These are phyloP conservation scores for Rhodotorula diobovata DNA, from an alignment of 768 basidiomycete genomes.

Conservation along the genomic window DNA sequence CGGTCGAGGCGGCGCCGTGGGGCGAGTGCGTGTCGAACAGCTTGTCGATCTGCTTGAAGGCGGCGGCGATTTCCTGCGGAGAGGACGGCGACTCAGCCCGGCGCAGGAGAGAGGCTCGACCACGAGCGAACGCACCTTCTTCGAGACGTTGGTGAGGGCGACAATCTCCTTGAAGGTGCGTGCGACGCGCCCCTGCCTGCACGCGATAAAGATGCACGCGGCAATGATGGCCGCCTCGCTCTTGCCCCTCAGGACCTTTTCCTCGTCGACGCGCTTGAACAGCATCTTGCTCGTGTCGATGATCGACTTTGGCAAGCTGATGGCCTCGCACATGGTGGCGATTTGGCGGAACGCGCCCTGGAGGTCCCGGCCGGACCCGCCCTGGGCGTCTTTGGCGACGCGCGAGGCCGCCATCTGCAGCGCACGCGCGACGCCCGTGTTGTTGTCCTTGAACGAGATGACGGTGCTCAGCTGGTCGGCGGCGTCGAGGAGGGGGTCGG, in stretches of 20 bases:
- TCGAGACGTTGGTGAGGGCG: slow-evolving; percentile 85
- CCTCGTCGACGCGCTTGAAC: slow-evolving; percentile 94
- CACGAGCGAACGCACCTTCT: slow-evolving; percentile 86
- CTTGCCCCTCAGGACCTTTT: slow-evolving; percentile 85
- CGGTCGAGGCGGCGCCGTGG: slow-evolving; percentile 18
- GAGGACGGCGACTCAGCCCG: too few species aligned
- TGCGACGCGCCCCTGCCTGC: slow-evolving; percentile 89
- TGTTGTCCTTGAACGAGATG: slow-evolving; percentile 92
- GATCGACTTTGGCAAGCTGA: slow-evolving; percentile 87
- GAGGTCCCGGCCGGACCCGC: slow-evolving; percentile 68
- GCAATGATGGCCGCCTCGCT: slow-evolving; percentile 89
- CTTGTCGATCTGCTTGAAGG: slow-evolving; percentile 46
- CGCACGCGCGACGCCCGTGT: slow-evolving; percentile 83
- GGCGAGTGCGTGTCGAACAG: slow-evolving; percentile 55
- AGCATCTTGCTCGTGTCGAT: slow-evolving; percentile 94
- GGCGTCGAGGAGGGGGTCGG: slow-evolving; percentile 87
- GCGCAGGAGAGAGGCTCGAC: too few species aligned
- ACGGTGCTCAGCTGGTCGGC: slow-evolving; percentile 91
- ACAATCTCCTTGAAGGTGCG: slow-evolving; percentile 95
- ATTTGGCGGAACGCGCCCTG: slow-evolving; percentile 87
- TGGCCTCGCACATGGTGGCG: slow-evolving; percentile 88
- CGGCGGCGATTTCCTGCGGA: slow-evolving; percentile 38
- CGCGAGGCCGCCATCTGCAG: slow-evolving; percentile 87
- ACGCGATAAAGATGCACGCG: slow-evolving; percentile 96
- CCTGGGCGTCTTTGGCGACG: slow-evolving; percentile 55